Conservation (phyloP, 129 eudicot species). For the Erigeron canadensis region DNA sequence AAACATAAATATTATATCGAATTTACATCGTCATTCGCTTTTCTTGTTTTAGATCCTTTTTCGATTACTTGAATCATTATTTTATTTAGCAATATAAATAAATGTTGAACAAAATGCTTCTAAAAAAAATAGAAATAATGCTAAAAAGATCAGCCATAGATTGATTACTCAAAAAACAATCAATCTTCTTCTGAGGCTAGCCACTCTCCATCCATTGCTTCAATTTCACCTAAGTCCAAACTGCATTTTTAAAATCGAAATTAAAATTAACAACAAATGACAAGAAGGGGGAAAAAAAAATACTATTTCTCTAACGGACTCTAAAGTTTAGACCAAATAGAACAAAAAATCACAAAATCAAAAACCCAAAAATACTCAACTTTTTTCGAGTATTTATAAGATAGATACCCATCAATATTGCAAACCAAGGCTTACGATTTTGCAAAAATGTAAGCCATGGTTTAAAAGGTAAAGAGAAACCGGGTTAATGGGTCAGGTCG, state of each 20-base stretch:
- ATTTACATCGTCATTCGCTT: not conserved
- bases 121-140: not conserved
- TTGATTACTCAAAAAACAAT: slow-evolving; percentile 42
- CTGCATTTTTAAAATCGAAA: slow-evolving; percentile 39
- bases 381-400: too few relatives aligned
- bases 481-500: too few relatives aligned
- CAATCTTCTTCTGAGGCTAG: slow-evolving; percentile 51
- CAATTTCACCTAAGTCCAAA: slow-evolving; percentile 72
- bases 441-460: too few relatives aligned
- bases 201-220: slow-evolving; percentile 80
- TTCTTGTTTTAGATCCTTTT: not conserved
- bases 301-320: too few relatives aligned
- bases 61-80: slow-evolving; percentile 4
- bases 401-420: too few relatives aligned
- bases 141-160: slow-evolving; percentile 26
- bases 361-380: too few relatives aligned
- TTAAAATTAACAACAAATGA: not conserved
- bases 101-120: slow-evolving; percentile 10
- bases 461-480: too few relatives aligned
- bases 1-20: not conserved
- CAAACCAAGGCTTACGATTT: too few relatives aligned
- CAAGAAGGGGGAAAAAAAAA: not conserved
- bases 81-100: slow-evolving; percentile 11
- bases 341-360: too few relatives aligned
- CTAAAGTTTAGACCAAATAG: too few relatives aligned